Evolutionary conservation across 306 rosid genomes (phyloP), one percentile per base, ranked within the genome.

Genomic region (Hippophae tibetana): DNA sequence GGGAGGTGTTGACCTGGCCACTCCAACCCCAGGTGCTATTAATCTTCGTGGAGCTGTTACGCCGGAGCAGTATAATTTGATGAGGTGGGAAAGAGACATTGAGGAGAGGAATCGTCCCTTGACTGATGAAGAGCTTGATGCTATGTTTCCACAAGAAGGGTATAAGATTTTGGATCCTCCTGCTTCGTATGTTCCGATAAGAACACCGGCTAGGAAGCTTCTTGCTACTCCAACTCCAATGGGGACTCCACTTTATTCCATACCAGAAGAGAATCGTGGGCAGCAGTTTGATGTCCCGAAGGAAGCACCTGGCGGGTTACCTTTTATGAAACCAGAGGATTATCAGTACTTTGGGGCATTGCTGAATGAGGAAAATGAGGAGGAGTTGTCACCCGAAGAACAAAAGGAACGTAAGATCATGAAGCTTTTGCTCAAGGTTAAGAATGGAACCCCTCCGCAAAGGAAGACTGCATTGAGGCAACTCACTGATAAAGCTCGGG

Each of bases 81-180:
- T 82, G 74, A 82, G 86, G 75, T 85, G 93, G 88, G 93, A 85
- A 74, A 85, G 77, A 79, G 93, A 85, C 52, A 85, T 85, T 47
- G 93, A 85, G 61, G 93, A 85, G 75, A 77, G 93, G 67, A 85
- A 82, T 57, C 77, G 86, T 7, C 93, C 93, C 1, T 58, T 85
- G 69, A 85, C 86, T 6, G 93, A 82, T 65, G 88, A 85, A 64
- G 93, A 85, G 62, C 83, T 85, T 58, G 93, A 85, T 71, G 66
- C 88, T 2, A 79, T 85, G 86, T 85, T 85, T 74, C 93, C 93
- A 3, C 88, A 66, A 41, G 93, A 85, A 47, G 93, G 93, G 9
- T 85, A 85, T 60, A 85, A 85, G 82, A 66, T 85, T 59, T 71
- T 85, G 88, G 93, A 82, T 8, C 82, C 88, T 5, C 88, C 93